Base-by-base conservation (phyloP, 306 rosid species). In the Astragalus membranaceus region DNA sequence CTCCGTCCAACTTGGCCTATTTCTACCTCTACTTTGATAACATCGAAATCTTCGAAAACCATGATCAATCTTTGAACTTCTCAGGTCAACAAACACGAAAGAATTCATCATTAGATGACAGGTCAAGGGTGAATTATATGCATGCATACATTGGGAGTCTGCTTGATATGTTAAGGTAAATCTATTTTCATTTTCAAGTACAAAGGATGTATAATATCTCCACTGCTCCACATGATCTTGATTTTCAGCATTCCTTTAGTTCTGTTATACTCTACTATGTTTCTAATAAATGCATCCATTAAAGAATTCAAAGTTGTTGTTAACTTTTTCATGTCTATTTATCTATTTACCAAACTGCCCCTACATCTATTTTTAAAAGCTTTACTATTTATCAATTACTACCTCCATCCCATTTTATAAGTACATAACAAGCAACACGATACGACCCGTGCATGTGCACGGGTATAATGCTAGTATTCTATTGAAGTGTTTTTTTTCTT, bases 101-200 rank as follows among this genome's bases (percentile, higher is more conserved):
- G 1, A 83, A 78, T 80, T 89, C 88, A 16, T 70, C 86, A 11
- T 75, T 89, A 67, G 75, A 82, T 39, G 98, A 92, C 62, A 67
- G 70, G 76, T 5, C 85, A 2, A 78, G 96, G 66, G 84, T 87
- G 56, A 56, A 78, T 16, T 87, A 58, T 54, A 9, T 92, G 77
- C 55, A 71, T 0, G 82, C 41, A 70, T 75, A 84, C 64, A 78
- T 92, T 9, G 75, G 79, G 17, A 54, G 74, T 41, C 8, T 86
- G 66, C 74, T 81, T 56, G 79, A 74, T 57, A 78, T 78, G 12
- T 11, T 82, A 55, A 86, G 98, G 97, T 87, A 86, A 42, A 39
- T 37, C 29, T 10, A 64, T 33, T 46, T 65, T 75, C 48, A 39
- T 37, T 50, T 36, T 51, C 32, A 14, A 49, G 33, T 26, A 7